These are phyloP conservation scores for Aureobasidium sp. DNA, from an alignment of 2,329 filamentous ascomycete species.

Conservation along the genomic window DNA sequence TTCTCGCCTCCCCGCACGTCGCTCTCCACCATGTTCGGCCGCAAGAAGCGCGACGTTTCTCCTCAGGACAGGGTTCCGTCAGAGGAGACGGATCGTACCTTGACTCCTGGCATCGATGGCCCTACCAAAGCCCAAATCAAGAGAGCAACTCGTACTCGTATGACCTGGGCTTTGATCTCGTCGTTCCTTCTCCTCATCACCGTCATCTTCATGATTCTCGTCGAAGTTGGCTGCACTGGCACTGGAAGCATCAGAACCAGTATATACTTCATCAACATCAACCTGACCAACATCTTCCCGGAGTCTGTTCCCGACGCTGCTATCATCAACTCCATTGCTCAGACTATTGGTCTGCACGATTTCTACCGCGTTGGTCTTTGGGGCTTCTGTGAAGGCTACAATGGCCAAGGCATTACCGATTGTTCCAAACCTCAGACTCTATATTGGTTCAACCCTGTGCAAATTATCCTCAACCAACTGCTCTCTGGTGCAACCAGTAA, in stretches of 20 bases:
- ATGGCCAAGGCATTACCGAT: slow-evolving; percentile 62
- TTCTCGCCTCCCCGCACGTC: neutral
- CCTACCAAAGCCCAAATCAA: slow-evolving; percentile 36
- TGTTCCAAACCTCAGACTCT: slow-evolving; percentile 64
- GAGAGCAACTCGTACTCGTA: slow-evolving; percentile 46
- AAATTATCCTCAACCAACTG: slow-evolving; percentile 72
- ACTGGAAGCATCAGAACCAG: slow-evolving; percentile 54
- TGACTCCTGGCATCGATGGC: slow-evolving; percentile 22
- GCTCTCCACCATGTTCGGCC: slow-evolving; percentile 26
- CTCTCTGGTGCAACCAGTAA: slow-evolving; percentile 70
- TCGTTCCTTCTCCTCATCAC: slow-evolving; percentile 66
- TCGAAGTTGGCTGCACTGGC: slow-evolving; percentile 66
- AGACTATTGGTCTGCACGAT: slow-evolving; percentile 80
- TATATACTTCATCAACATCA: slow-evolving; percentile 78
- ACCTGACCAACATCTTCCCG: slow-evolving; percentile 75
- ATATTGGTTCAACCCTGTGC: slow-evolving; percentile 89
- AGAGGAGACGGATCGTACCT: slow-evolving; percentile 23
- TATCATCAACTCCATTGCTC: slow-evolving; percentile 80
- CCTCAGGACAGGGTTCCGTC: neutral
- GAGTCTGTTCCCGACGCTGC: slow-evolving; percentile 61
- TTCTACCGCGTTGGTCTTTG: slow-evolving; percentile 91
- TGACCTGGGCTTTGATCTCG: slow-evolving; percentile 56
- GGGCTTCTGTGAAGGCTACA: slow-evolving; percentile 86
- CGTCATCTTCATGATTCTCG: slow-evolving; percentile 72
- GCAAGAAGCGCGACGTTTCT: slow-evolving; percentile 20